These are phyloP conservation scores for Podospora pseudocomata DNA, from an alignment of 495 filamentous ascomycete genomes.

Conservation along the genomic window DNA sequence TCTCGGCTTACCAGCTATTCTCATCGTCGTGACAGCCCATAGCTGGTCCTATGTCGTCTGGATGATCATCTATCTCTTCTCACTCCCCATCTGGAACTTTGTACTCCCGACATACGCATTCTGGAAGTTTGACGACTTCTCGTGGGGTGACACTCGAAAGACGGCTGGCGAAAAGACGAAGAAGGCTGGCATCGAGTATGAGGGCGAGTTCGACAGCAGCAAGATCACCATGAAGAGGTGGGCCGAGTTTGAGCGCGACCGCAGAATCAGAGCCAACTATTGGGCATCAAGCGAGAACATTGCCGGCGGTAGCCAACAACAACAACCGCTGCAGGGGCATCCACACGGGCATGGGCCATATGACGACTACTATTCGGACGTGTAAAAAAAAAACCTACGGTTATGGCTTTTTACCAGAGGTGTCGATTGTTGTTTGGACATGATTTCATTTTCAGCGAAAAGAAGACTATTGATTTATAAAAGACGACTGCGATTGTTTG, in stretches of 20 bases:
- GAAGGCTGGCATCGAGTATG: constrained; percentile 72
- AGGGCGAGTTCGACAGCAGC: constrained; percentile 95
- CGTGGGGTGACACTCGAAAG: constrained; percentile 97
- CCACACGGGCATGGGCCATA: constrained; percentile 41
- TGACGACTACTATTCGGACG: constrained; percentile 51
- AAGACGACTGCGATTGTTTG: not conserved
- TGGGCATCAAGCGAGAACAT: constrained; percentile 49
- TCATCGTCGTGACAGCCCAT: constrained; percentile 96
- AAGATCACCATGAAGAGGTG: constrained; percentile 99
- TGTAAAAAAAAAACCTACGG: constrained; percentile 25
- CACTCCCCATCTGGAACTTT: constrained; percentile 97
- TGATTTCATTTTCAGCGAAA: constrained; percentile 5
- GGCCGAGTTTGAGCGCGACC: constrained; percentile 83
- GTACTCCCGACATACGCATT: constrained; percentile 91
- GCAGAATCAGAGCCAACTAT: constrained; percentile 40
- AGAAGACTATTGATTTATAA: not conserved
- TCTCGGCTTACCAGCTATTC: constrained; percentile 84
- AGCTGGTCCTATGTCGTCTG: constrained; percentile 88
- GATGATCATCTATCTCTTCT: constrained; percentile 95
- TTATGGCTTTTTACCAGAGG: constrained; percentile 2
- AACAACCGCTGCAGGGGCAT: not conserved
- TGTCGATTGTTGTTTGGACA: constrained; percentile 6
- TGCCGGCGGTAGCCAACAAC: constrained; percentile 31
- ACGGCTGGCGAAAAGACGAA: constrained; percentile 86
- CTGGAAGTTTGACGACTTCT: constrained; percentile 99